Base-by-base conservation (phyloP, 1,284 basidiomycete genomes). In the Fomes fomentarius region DNA sequence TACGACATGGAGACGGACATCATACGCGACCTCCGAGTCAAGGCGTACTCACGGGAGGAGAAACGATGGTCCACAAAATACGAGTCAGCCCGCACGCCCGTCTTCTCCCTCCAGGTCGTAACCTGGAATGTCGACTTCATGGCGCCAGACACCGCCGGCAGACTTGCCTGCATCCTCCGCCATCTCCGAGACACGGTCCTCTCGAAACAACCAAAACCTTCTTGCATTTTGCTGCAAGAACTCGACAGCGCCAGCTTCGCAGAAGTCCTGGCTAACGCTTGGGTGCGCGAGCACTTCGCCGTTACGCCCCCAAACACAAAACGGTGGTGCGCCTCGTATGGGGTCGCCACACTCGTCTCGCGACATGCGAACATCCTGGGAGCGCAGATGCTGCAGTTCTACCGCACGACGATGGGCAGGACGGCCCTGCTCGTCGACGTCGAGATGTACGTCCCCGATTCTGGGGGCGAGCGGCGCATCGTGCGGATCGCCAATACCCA, bases 121-220 rank as follows among this genome's bases (percentile, higher is more conserved):
- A 81, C 84, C 31, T 90, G 88, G 88, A 89, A 90, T 66, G 64
- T 89, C 46, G 80, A 86, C 64, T 83, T 79, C 64, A 62, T 67
- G 48, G 69, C 70, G 10, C 60, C 65, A 0, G 61, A 72, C 35
- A 65, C 64, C 9, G 69, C 70, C 25, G 72, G 72, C 50, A 79
- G 87, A 9, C 71, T 86, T 12, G 54, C 58, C 2, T 68, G 73
- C 3, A 77, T 75, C n/a, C 71, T 89, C 49, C 71, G 76, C 14
- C 73, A 87, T 65, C 75, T 89, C 53, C 77, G 79, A 62, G 64
- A 69, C 37, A 72, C 77, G 7, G 74, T 84, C 2, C 74, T 87
- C 56, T 57, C 65, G 41, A 79, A 79, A 61, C 67, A 55, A 61
- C 81, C 81, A 0, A 73, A 74, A 50, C 82, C 84, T 4, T 84